These are phyloP conservation scores for Nasturtium officinale DNA, from an alignment of 345 rosid species.

Conservation along the genomic window DNA sequence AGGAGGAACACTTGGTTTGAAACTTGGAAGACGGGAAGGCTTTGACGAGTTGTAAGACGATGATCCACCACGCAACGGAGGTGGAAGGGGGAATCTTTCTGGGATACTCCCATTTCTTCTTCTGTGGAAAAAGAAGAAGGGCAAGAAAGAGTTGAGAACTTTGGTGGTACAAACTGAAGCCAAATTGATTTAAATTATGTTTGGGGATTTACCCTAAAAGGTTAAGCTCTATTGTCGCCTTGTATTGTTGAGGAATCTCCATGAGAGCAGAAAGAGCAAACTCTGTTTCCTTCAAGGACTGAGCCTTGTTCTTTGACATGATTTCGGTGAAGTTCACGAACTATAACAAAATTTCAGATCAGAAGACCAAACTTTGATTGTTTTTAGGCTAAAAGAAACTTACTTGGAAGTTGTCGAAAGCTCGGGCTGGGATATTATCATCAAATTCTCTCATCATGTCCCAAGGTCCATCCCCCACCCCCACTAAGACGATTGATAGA, in stretches of 20 bases:
- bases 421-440: constrained; percentile 94
- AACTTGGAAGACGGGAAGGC: constrained; percentile 49
- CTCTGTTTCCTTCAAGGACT: constrained; percentile 75
- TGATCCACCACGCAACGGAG: constrained; percentile 54
- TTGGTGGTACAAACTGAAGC: constrained; percentile 9
- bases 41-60: constrained; percentile 49
- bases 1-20: constrained; percentile 62
- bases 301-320: constrained; percentile 69
- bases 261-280: constrained; percentile 92
- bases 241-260: constrained; percentile 96
- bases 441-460: constrained; percentile 97
- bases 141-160: not conserved
- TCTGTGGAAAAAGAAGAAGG: constrained; percentile 41
- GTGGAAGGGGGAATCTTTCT: constrained; percentile 74
- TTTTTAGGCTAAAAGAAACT: constrained; percentile 6
- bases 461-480: constrained; percentile 99
- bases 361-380: not conserved
- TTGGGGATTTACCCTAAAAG: constrained; percentile 73
- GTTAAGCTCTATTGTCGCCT: constrained; percentile 84
- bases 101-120: constrained; percentile 56
- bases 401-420: constrained; percentile 96
- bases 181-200: constrained; percentile 60
- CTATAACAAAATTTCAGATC: constrained; percentile 49
- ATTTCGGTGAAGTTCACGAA: constrained; percentile 94
- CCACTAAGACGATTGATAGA: constrained; percentile 80